Evolutionary conservation across 2,329 filamentous ascomycete genomes (phyloP), one percentile per base, ranked within the genome.

Genomic region (Malbranchea zuffiana): DNA sequence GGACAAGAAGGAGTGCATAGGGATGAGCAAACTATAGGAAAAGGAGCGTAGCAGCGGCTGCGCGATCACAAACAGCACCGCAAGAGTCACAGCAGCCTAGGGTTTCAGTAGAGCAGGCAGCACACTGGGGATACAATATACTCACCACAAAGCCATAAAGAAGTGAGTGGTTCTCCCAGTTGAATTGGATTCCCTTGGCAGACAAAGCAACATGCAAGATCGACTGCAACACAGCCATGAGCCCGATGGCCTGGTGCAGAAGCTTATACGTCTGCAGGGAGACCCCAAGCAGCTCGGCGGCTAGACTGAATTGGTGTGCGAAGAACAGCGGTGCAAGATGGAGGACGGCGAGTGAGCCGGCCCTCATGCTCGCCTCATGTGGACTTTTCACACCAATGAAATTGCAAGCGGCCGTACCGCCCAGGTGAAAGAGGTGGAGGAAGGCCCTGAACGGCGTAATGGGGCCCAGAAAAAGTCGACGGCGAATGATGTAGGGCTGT

Each of bases 81-180:
- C n/a, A n/a, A n/a, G n/a, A n/a, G n/a, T n/a, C 28, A 31, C 13
- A 16, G 28, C 28, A 31, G 28, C 3, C 28, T 31, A 31, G 5
- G 19, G 19, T 31, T 8, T n/a, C 11, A 31, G 12, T 1, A 19
- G 16, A 17, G 19, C 7, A 16, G 10, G 11, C 10, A 16, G n/a
- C 11, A 11, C 15, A 5, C 19, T 3, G 13, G 19, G 7, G 19
- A 16, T 31, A 31, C 15, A n/a, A n/a, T n/a, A n/a, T 31, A 31
- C 28, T 31, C 19, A 16, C 10, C 28, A 31, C 28, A 31, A 31
- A 31, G 12, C 10, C 10, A 18, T 31, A 31, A 31, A 4, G 28
- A 31, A 31, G 5, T 3, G 10, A 4, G 13, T 3, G 10, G 28
- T 31, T 17, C 16, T 4, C 10, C 16, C 16, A 17, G 19, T 31